phyloP scores from a whole-genome alignment of 2,329 filamentous ascomycete species.

The Lizonia empirigonia region DNA sequence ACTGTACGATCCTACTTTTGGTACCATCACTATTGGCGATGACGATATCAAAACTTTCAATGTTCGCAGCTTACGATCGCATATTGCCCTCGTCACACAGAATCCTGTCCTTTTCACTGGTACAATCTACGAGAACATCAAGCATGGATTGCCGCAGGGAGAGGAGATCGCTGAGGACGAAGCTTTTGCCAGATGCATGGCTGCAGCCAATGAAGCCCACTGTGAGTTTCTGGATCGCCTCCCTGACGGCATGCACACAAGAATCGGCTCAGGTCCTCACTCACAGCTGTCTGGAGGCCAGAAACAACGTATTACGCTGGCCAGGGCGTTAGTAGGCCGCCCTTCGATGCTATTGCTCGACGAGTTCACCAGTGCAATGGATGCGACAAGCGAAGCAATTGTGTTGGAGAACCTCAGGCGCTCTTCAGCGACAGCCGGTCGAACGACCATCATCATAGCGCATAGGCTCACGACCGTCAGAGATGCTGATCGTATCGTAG shows the following conservation, averaged over 20 bases:
- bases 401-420: conserved; percentile 41
- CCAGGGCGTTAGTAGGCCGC: conserved; percentile 42
- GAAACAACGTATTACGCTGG: conserved; percentile 48
- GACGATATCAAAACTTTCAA: conserved; percentile 37
- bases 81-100: conserved; percentile 44
- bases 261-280: conserved; percentile 41
- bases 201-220: conserved; percentile 63
- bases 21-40: conserved; percentile 35
- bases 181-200: conserved; percentile 53
- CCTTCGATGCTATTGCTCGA: conserved; percentile 44
- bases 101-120: conserved; percentile 43
- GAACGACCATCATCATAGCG: conserved; percentile 47
- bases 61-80: conserved; percentile 38
- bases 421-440: conserved; percentile 32
- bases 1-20: conserved; percentile 46
- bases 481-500: conserved; percentile 46
- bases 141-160: conserved; percentile 33
- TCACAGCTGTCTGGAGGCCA: conserved; percentile 47
- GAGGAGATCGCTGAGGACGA: conserved; percentile 40
- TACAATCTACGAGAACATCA: conserved; percentile 47
- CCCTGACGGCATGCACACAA: conserved; percentile 43
- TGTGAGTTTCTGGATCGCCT: conserved; percentile 46
- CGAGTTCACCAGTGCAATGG: conserved; percentile 47
- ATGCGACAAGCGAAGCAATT: conserved; percentile 35
- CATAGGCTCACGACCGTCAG: conserved; percentile 46